Base-by-base conservation (phyloP, 495 filamentous ascomycete species). In the Neurospora intermedia region DNA sequence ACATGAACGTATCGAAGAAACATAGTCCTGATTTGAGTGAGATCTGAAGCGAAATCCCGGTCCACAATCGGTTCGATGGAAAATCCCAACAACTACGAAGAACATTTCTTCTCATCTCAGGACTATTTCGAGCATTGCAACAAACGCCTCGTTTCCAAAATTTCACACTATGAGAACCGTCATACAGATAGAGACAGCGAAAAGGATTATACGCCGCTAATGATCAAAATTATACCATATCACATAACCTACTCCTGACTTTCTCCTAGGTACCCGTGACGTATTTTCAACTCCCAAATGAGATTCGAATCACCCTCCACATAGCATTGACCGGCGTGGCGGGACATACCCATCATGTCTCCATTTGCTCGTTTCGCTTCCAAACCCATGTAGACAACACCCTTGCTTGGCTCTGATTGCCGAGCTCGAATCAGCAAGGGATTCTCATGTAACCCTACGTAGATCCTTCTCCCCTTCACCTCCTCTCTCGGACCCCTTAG, bases 401-500 rank as follows among this genome's bases (percentile, higher is more conserved):
- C 27, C 54, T 62, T 62, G 54, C 54, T 35, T 62, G 54, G 27
- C 27, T 35, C 27, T 18, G 27, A 35, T 66, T 66, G 27, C 27
- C 27, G 54, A 66, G 54, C 54, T 66, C 54, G 18, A 66, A 35
- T 66, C 35, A 66, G 54, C 54, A 31, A 66, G 54, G 27, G 54
- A 38, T 66, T 2, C 31, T 66, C 54, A 9, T 31, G 54, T 38
- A 66, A 7, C 27, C 54, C 27, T 66, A 66, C 54, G 54, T 27
- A 35, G 54, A 35, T 66, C 54, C 35, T 38, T 27, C 54, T 59
- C 23, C 5, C 20, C 48, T 59, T 59, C 6, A 13, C 48, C 48
- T 66, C 54, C 54, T 66, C 54, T 18, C 18, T 16, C 54, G 13
- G 15, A 16, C 16, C 31, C 39, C 54, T 70, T 92, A 99, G 84